Base-by-base conservation (phyloP, 805 yeast genomes). In the Saturnispora diversa region DNA sequence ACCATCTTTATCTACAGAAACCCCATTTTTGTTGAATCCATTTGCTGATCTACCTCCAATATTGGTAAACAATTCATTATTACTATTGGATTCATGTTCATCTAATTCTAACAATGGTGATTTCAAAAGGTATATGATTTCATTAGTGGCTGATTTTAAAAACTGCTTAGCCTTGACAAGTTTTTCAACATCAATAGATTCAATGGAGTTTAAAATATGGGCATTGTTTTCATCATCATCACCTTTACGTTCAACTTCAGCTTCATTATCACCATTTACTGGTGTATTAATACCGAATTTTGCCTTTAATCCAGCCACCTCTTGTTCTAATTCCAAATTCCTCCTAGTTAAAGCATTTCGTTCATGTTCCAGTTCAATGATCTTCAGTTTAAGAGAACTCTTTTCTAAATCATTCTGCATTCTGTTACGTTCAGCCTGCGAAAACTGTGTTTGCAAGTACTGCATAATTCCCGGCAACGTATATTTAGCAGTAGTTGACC, bases 401-500 rank as follows among this genome's bases (percentile, higher is more conserved):
- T 68, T 70, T 51, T 74, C 79, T 48, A 74, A 57, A 51, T 70
- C 75, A 43, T 69, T 65, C 58, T 70, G 60, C 58, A 74, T 72
- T 49, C 73, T 66, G 53, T 61, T 61, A 27, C 56, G 52, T 38
- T 63, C 67, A 28, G 60, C 54, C 11, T 67, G 67, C 19, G 80
- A 73, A 55, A 74, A 74, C 46, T 74, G 80, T n/a, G 72, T 65
- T 31, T 77, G 76, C 44, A 74, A 57, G 50, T 74, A 74, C 50
- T 73, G 74, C 60, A 74, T 74, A 17, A 74, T 74, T 0, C 80
- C 80, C 0, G 80, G 80, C 12, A 74, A 60, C 3, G 79, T 72
- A 33, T 63, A 63, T 19, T 58, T 45, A 15, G 46, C 42, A 23
- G 37, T 43, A 25, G 25, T 12, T 37, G 32, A 39, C 9, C 33